Conservation (phyloP, 495 filamentous ascomycete species). For the Hapsidospora chrysogenum region DNA sequence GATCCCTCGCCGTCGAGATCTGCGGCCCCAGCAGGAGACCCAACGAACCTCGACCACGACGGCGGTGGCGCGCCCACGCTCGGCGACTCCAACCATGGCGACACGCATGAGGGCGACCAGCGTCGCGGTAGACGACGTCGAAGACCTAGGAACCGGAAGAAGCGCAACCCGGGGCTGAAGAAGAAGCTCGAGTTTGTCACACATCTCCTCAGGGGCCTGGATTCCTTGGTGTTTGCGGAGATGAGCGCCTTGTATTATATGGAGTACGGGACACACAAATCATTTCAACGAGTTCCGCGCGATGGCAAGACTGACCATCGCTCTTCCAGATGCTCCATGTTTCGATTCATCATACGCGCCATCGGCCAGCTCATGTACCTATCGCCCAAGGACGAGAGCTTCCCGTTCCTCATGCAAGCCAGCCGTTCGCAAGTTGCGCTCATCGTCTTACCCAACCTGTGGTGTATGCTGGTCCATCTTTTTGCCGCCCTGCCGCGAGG, state of each 20-base stretch:
- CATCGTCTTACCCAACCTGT: conserved; percentile 50
- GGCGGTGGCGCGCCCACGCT: conserved; percentile 10
- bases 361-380: conserved; percentile 60
- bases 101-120: conserved; percentile 9
- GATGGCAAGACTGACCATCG: background rate
- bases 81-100: conserved; percentile 6
- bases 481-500: conserved; percentile 44
- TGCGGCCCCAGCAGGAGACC: conserved; percentile 20
- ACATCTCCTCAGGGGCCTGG: conserved; percentile 52
- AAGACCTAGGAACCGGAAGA: conserved; percentile 11
- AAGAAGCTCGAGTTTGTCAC: conserved; percentile 52
- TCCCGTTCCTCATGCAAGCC: conserved; percentile 42
- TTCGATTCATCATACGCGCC: conserved; percentile 52
- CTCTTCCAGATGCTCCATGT: conserved; percentile 52
- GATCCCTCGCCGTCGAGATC: conserved; percentile 41
- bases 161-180: conserved; percentile 17
- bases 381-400: conserved; percentile 49
- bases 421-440: conserved; percentile 51
- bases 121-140: conserved; percentile 8
- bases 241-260: conserved; percentile 75
- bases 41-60: conserved; percentile 11
- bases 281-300: background rate
- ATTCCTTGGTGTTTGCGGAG: conserved; percentile 68
- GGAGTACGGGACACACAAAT: conserved; percentile 43
- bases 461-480: conserved; percentile 60